phyloP scores from a whole-genome alignment of 1,139 yeast genomes.

The Meyerozyma guilliermondii region DNA sequence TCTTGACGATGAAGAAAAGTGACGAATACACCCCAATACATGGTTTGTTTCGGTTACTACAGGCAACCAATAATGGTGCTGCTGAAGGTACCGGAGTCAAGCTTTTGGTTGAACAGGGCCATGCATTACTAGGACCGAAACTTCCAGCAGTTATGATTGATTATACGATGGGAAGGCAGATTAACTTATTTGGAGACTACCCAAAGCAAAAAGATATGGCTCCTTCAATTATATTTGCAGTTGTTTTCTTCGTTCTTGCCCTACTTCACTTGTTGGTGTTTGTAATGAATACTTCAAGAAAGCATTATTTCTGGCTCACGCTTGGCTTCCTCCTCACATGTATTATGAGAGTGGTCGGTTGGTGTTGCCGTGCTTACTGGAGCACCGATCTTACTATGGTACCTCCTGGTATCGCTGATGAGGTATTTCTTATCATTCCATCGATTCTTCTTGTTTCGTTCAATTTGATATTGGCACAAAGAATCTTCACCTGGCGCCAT shows the following conservation, averaged over 20 bases:
- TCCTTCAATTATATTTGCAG: slow-evolving; percentile 4
- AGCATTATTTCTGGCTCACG: slow-evolving; percentile 5
- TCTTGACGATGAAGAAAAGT: background rate
- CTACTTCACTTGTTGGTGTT: slow-evolving; percentile 3
- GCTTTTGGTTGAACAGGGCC: slow-evolving; percentile 14
- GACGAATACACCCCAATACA: slow-evolving; percentile 15
- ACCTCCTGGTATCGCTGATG: slow-evolving; percentile 3
- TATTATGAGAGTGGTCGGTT: slow-evolving; percentile 4
- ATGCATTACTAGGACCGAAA: slow-evolving; percentile 18
- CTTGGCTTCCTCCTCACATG: slow-evolving; percentile 3
- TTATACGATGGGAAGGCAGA: slow-evolving; percentile 1
- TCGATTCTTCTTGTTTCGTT: slow-evolving; percentile 3
- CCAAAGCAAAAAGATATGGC: slow-evolving; percentile 3
- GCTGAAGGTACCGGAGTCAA: slow-evolving; percentile 21
- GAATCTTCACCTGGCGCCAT: slow-evolving; percentile 7
- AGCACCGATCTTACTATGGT: slow-evolving; percentile 1
- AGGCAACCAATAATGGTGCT: slow-evolving; percentile 13
- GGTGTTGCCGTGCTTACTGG: slow-evolving; percentile 4
- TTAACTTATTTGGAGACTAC: slow-evolving; percentile 5
- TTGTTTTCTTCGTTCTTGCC: slow-evolving; percentile 2
- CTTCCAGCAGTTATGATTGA: slow-evolving; percentile 13
- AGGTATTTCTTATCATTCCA: slow-evolving; percentile 4
- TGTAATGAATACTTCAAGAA: slow-evolving; percentile 2
- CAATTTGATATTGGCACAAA: slow-evolving; percentile 6
- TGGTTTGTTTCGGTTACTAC: slow-evolving; percentile 16